Conservation (phyloP, 257 asterid genomes). For the Solanum acaule region DNA sequence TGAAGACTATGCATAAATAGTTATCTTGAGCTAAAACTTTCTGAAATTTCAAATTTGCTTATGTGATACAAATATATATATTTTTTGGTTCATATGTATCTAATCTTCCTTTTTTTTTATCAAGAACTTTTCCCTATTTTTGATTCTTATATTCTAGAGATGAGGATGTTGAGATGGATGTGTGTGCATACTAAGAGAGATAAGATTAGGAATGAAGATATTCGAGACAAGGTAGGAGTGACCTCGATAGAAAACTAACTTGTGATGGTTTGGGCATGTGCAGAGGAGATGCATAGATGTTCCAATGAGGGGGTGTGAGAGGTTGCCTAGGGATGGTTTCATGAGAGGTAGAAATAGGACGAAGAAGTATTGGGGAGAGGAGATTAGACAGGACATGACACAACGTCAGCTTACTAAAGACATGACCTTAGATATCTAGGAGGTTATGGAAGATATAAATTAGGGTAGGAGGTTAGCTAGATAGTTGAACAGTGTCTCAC, state of each 20-base stretch:
- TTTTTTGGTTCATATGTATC: no score
- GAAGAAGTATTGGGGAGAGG: not conserved
- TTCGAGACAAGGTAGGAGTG: not conserved
- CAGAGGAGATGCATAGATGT: not conserved
- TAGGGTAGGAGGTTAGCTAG: no score
- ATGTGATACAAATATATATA: no score
- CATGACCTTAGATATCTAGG: no score
- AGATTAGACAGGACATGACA: not conserved
- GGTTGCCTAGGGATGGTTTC: not conserved
- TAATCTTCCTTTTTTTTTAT: not conserved
- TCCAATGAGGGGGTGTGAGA: not conserved
- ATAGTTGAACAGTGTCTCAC: no score
- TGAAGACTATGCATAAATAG: not conserved
- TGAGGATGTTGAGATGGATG: not conserved
- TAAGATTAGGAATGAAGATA: not conserved
- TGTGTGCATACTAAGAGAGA: no score
- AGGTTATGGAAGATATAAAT: no score
- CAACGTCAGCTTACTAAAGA: no score
- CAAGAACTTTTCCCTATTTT: no score
- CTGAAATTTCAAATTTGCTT: no score
- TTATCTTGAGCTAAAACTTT: not conserved
- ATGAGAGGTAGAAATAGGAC: not conserved
- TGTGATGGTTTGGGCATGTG: not conserved
- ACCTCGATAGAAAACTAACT: fast-evolving
- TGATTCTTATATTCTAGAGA: no score